phyloP scores from a whole-genome alignment of 1,284 basidiomycete species.

The Trichosporon sp. region DNA sequence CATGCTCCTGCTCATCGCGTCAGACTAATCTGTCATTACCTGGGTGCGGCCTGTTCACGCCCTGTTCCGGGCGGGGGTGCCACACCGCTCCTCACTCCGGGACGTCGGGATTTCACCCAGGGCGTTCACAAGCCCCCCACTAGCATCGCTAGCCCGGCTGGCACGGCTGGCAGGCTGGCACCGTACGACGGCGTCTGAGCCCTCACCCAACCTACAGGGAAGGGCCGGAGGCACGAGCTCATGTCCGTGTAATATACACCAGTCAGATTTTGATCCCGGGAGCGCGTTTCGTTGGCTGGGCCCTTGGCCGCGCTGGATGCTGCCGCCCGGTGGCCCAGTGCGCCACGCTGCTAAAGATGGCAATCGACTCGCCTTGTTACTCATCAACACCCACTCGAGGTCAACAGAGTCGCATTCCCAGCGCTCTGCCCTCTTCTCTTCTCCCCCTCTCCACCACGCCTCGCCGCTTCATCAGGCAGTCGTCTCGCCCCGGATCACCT shows the following conservation, averaged over 20 bases:
- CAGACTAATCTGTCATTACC: too few relatives aligned
- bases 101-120: background rate
- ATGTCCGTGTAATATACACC: background rate
- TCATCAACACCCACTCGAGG: slow-evolving; percentile 18
- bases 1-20: too few relatives aligned
- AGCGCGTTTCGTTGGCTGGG: background rate
- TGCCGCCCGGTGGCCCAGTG: background rate
- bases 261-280: background rate
- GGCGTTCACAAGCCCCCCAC: background rate
- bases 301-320: background rate
- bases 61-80: background rate
- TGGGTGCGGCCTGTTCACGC: too few relatives aligned
- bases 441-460: slow-evolving; percentile 16
- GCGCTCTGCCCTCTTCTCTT: slow-evolving; percentile 16
- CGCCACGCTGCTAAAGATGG: slow-evolving; percentile 17
- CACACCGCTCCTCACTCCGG: background rate
- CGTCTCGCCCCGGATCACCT: background rate
- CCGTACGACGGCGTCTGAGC: too few relatives aligned
- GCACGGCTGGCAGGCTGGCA: too few relatives aligned
- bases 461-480: slow-evolving; percentile 14
- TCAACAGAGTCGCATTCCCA: slow-evolving; percentile 20
- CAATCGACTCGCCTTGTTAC: background rate
- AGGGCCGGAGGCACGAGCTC: slow-evolving; percentile 1
- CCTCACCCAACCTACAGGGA: slow-evolving; percentile 5
- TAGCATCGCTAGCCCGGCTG: background rate